Percentiles rank a stretch among this genome's conserved stretches.
Evolutionary conservation across 2,329 filamentous ascomycete species (phyloP).

Genomic region (Trichocomaceae sp.): DNA sequence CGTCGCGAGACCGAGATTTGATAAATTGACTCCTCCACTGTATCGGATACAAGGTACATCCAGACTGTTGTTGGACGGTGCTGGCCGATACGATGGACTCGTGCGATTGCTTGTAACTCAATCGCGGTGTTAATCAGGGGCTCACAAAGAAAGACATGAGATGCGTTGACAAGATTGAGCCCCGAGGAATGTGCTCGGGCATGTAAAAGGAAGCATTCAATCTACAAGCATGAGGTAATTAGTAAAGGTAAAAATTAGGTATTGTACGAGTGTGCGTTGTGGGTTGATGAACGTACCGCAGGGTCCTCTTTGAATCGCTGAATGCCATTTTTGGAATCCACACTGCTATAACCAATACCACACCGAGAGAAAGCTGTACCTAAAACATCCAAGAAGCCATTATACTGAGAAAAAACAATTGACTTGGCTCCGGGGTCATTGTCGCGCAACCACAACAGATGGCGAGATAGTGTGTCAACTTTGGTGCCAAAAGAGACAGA

Average conservation of each 20-base stretch:
- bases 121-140: constrained; percentile 89
- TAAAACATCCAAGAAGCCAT: constrained; percentile 71
- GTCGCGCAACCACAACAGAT: constrained; percentile 76
- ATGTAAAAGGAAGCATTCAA: constrained; percentile 83
- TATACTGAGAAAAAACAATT: constrained; percentile 90
- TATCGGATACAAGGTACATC: constrained; percentile 87
- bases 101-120: constrained; percentile 88
- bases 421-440: constrained; percentile 83
- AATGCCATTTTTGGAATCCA: constrained; percentile 64
- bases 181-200: constrained; percentile 83
- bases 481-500: constrained; percentile 76
- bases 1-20: constrained; percentile 73
- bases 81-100: constrained; percentile 92
- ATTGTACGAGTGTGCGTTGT: not conserved
- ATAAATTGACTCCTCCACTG: constrained; percentile 89
- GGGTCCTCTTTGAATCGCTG: constrained; percentile 70
- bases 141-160: constrained; percentile 89
- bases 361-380: constrained; percentile 62
- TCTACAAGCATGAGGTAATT: constrained; percentile 25
- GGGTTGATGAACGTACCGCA: constrained; percentile 27
- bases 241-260: not conserved
- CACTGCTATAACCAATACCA: constrained; percentile 65
- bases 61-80: constrained; percentile 82
- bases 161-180: constrained; percentile 85
- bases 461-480: constrained; percentile 73